Evolutionary conservation across 352 stramenopile species (phyloP), one percentile per base, ranked within the genome.

Genomic region (Phytophthora europaea): DNA sequence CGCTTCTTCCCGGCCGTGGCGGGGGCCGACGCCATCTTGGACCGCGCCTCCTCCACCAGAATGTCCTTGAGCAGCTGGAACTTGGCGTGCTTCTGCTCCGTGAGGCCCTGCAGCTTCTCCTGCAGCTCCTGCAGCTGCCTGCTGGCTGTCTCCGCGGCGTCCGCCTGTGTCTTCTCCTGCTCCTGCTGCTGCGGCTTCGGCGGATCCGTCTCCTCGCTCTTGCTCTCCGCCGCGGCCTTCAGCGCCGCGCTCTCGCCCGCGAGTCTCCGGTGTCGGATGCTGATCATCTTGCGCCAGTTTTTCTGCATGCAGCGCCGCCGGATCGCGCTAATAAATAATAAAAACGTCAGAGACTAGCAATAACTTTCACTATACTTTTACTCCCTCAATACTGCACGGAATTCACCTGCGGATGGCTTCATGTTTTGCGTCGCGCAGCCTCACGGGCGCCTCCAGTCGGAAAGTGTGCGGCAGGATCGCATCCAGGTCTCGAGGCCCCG

Each of bases 261-360:
- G 20, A 84, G 70, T 48, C 82, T 75, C 34, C 52, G 56, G 52
- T 88, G 84, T 34, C 82, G 75, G 23, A 90, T 61, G 18, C 73
- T 85, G 52, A 94, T 80, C 70, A 94, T 72, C 63, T 94, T 94
- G 62, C 85, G 84, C 87, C 87, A 94, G 79, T 94, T 94, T 56
- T 94, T 94, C 69, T 94, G 84, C 76, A 82, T 88, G 57, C 84
- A 92, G 45, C 80, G 84, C 31, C 82, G 67, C 22, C 84, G 84
- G 38, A 94, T 94, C 16, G 73, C 83, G 58, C 87, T 94, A 63
- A 28, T 22, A 28, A 67, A 22, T 34, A 61, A 38, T 9, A 61
- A 48, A 40, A 60, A 28, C n/a, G 62, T 18, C 45, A n/a, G 0
- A 52, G 52, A 59, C 9, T n/a, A 45, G 38, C 38, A 12, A 40